A percentile compares a stretch with the other conserved stretches of the same genome.
phyloP scores from a whole-genome alignment of 352 stramenopile genomes.

The Pythium plurisporium region DNA sequence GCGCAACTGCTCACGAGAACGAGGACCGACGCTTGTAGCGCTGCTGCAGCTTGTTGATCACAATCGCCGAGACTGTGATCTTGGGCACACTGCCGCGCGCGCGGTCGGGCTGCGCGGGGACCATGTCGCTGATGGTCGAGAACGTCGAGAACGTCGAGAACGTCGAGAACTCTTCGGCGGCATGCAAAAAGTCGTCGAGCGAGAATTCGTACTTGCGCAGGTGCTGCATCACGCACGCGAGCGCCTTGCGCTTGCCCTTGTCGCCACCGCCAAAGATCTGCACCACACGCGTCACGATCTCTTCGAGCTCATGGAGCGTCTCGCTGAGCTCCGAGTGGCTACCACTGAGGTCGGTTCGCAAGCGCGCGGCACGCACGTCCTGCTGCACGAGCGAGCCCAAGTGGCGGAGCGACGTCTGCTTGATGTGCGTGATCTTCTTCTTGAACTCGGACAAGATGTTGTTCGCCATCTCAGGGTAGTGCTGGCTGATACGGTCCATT shows the following conservation, averaged over 20 bases:
- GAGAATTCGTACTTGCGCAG: conserved; percentile 84
- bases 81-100: conserved; percentile 9
- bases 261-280: conserved; percentile 64
- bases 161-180: conserved; percentile 47
- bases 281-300: conserved; percentile 48
- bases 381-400: conserved; percentile 34
- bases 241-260: conserved; percentile 65
- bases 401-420: conserved; percentile 35
- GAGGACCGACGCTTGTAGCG: conserved; percentile 51
- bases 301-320: conserved; percentile 53
- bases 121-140: conserved; percentile 1
- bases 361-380: conserved; percentile 32
- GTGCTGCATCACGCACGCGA: conserved; percentile 70
- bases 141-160: conserved; percentile 25
- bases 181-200: conserved; percentile 60
- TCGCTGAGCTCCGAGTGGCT: conserved; percentile 36
- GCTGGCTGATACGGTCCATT: conserved; percentile 62
- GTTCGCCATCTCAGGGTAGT: conserved; percentile 79
- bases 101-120: neutral
- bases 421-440: conserved; percentile 81
- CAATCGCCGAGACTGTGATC: conserved; percentile 20
- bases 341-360: conserved; percentile 12
- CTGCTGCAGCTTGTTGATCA: conserved; percentile 56
- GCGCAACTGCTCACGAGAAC: conserved; percentile 39
- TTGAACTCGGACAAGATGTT: conserved; percentile 71